phyloP scores from a whole-genome alignment of 2,329 filamentous ascomycete genomes.

The Claviceps arundinis region DNA sequence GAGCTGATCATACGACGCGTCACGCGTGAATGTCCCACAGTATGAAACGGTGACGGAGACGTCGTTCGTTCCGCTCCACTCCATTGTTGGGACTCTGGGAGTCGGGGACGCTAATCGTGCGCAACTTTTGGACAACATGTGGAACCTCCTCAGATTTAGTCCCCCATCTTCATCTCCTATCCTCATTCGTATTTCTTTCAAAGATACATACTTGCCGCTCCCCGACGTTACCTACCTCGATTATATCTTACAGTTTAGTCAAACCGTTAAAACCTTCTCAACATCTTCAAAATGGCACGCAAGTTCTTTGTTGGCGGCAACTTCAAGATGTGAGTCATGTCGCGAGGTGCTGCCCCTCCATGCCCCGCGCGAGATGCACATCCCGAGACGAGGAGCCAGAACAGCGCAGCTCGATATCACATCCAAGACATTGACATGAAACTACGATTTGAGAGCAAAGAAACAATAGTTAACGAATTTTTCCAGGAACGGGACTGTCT shows the following conservation, averaged over 20 bases:
- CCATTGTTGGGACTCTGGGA: background rate
- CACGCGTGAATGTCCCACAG: background rate
- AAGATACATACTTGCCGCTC: background rate
- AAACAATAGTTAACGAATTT: background rate
- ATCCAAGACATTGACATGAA: background rate
- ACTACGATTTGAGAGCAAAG: background rate
- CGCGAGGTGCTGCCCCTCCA: conserved; percentile 13
- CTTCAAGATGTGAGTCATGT: conserved; percentile 80
- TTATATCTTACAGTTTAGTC: background rate
- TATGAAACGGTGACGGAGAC: background rate
- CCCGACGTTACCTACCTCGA: background rate
- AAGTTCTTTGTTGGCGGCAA: conserved; percentile 97
- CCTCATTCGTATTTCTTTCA: background rate
- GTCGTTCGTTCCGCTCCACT: background rate
- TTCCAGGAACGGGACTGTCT: conserved; percentile 78
- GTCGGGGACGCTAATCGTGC: too few species aligned
- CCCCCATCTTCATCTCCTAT: background rate
- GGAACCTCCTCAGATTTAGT: background rate
- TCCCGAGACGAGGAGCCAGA: conserved; percentile 12
- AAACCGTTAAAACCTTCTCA: background rate
- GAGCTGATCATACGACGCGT: too few species aligned
- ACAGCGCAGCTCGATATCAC: conserved; percentile 13
- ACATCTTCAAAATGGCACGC: conserved; percentile 54
- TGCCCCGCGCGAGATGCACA: conserved; percentile 7
- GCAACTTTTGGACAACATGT: background rate